Conservation (phyloP, 139 green algal species). For the Microglena sp. region DNA sequence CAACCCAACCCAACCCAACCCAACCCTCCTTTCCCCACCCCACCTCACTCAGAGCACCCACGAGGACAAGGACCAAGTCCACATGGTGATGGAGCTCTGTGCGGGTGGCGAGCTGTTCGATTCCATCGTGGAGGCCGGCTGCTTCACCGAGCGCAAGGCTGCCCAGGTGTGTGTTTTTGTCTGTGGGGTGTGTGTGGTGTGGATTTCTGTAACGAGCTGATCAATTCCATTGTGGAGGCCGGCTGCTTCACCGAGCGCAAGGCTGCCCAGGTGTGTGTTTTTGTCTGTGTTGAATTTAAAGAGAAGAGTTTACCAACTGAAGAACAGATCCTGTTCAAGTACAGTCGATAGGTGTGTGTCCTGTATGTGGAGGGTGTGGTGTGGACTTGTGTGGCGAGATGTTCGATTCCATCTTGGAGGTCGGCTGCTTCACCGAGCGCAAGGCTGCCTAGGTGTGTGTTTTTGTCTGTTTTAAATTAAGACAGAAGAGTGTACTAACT, state of each 20-base stretch:
- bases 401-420: conserved; percentile 88
- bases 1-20: no score
- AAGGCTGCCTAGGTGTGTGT: conserved; percentile 32
- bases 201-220: conserved; percentile 97
- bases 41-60: conserved; percentile 33
- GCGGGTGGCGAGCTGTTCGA: conserved; percentile 88
- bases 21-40: no score
- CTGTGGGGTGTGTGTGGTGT: conserved; percentile 29
- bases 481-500: no score
- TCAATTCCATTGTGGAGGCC: conserved; percentile 85
- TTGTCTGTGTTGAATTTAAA: no score
- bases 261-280: conserved; percentile 33
- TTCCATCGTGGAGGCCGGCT: conserved; percentile 72
- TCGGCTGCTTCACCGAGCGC: conserved; percentile 61
- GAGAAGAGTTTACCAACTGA: no score
- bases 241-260: conserved; percentile 68
- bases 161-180: conserved; percentile 40
- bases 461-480: no score
- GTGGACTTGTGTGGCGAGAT: conserved; percentile 96
- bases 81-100: conserved; percentile 90
- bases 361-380: neutral
- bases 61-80: conserved; percentile 77
- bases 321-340: no score
- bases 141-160: conserved; percentile 62
- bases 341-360: no score